phyloP scores from a whole-genome alignment of 768 basidiomycete genomes.

The Dioszegia crocea region DNA sequence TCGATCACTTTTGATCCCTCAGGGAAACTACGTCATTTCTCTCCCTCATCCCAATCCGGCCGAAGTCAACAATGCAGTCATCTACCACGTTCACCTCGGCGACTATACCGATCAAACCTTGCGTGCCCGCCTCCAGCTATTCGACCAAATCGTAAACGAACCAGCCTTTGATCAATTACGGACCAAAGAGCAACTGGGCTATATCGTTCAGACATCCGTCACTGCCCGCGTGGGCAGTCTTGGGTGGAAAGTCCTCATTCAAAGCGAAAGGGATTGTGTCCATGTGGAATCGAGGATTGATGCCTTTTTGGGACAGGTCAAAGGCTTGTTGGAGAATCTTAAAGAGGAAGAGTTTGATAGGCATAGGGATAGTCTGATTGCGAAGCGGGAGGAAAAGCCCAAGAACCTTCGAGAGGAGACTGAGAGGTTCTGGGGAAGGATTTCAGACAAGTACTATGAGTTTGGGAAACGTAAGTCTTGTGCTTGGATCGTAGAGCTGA shows the following conservation, averaged over 20 bases:
- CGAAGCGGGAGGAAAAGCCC: conserved; percentile 74
- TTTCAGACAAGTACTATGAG: conserved; percentile 76
- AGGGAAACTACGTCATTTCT: conserved; percentile 62
- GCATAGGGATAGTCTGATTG: conserved; percentile 71
- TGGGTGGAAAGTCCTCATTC: conserved; percentile 77
- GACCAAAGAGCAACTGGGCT: conserved; percentile 93
- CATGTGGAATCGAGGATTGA: conserved; percentile 87
- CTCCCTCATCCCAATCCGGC: conserved; percentile 70
- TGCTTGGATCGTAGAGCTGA: background rate
- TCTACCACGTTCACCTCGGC: conserved; percentile 81
- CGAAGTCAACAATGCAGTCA: conserved; percentile 79
- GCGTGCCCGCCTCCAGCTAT: conserved; percentile 66
- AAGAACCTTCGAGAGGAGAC: conserved; percentile 84
- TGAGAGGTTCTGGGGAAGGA: conserved; percentile 61
- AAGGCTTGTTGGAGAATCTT: conserved; percentile 65
- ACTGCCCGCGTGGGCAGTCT: conserved; percentile 64
- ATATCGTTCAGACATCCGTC: conserved; percentile 62
- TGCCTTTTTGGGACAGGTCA: conserved; percentile 75
- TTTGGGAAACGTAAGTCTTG: conserved; percentile 72
- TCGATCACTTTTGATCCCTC: conserved; percentile 62
- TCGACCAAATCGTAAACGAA: conserved; percentile 80
- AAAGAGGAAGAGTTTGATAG: conserved; percentile 66
- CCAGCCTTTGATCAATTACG: conserved; percentile 86
- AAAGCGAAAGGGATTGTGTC: conserved; percentile 74
- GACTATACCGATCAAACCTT: conserved; percentile 60